These are phyloP conservation scores for Salisapilia sapeloensis DNA, from an alignment of 352 stramenopile genomes.

Conservation along the genomic window DNA sequence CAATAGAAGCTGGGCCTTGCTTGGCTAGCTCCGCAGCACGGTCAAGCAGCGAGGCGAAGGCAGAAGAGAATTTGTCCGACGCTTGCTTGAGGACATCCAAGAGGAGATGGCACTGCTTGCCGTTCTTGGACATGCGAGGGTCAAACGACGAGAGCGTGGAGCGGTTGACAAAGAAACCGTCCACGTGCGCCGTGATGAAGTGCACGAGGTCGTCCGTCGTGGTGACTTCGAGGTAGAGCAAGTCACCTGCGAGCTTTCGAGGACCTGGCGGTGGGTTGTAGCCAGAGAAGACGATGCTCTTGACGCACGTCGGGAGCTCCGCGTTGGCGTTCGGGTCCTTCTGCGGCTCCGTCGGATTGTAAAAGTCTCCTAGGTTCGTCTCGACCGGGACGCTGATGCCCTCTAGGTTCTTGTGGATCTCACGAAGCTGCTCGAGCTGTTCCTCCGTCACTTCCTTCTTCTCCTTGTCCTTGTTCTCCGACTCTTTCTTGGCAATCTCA, in stretches of 20 bases:
- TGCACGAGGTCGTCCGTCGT: conserved; percentile 50
- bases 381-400: conserved; percentile 48
- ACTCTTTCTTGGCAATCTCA: conserved; percentile 5
- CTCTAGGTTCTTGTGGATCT: conserved; percentile 74
- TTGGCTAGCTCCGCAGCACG: conserved; percentile 58
- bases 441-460: conserved; percentile 64
- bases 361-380: conserved; percentile 49
- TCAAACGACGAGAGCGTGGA: conserved; percentile 68
- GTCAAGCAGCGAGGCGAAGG: conserved; percentile 61
- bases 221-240: conserved; percentile 87
- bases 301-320: conserved; percentile 69
- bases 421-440: conserved; percentile 56
- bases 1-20: conserved; percentile 63
- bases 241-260: conserved; percentile 84
- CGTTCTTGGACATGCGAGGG: conserved; percentile 34
- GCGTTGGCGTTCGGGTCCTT: conserved; percentile 5
- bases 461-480: conserved; percentile 22
- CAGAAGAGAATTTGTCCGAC: conserved; percentile 52
- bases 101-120: conserved; percentile 40
- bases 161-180: conserved; percentile 91
- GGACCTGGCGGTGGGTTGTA: conserved; percentile 90
- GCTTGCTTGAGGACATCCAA: conserved; percentile 56
- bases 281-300: conserved; percentile 85
- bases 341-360: conserved; percentile 10
- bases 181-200: conserved; percentile 80